Percentiles rank a stretch among this genome's conserved stretches.
Conservation (phyloP, 768 basidiomycete species). For the Pleurotus tuber-regium region DNA sequence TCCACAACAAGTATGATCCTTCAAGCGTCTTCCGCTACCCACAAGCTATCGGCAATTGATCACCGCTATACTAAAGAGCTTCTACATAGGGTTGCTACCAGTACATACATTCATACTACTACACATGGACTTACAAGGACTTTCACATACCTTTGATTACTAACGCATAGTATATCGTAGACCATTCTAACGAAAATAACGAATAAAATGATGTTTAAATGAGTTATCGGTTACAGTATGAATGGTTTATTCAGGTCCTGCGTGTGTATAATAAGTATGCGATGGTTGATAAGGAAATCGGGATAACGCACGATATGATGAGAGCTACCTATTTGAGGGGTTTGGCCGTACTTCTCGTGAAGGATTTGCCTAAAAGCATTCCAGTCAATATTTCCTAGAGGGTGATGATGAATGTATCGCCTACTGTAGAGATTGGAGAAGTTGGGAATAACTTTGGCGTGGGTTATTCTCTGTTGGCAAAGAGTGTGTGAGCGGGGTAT, state of each 20-base stretch:
- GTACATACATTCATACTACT: too few species aligned
- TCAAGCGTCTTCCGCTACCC: conserved; percentile 27
- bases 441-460: conserved; percentile 61
- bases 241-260: too few species aligned
- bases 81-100: too few species aligned
- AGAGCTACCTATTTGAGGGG: conserved; percentile 71
- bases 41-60: conserved; percentile 16
- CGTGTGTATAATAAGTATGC: too few species aligned
- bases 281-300: too few species aligned
- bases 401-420: conserved; percentile 25
- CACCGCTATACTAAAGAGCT: too few species aligned
- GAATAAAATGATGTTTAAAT: too few species aligned
- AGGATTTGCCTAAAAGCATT: conserved; percentile 44
- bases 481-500: conserved; percentile 1
- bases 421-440: conserved; percentile 51
- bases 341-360: conserved; percentile 61
- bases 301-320: conserved; percentile 53
- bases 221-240: too few species aligned
- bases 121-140: too few species aligned
- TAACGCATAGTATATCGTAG: too few species aligned
- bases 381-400: not conserved
- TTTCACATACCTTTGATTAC: too few species aligned
- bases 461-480: conserved; percentile 48
- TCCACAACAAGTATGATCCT: conserved; percentile 32
- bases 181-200: too few species aligned